Conservation (phyloP, 2,329 filamentous ascomycete genomes). For the Arthroderma sp. region DNA sequence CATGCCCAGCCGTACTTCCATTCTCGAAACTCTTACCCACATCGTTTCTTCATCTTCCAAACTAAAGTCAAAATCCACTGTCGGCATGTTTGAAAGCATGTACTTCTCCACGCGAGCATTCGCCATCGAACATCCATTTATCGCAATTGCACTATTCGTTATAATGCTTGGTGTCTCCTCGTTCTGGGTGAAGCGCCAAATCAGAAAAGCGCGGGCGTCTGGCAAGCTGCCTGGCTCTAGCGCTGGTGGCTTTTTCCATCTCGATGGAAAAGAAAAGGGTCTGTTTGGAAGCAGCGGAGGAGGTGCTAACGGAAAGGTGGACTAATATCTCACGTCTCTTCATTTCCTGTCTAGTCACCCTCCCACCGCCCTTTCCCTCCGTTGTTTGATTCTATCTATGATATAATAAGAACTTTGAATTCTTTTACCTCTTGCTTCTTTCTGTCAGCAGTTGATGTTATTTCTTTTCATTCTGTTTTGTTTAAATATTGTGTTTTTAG, state of each 20-base stretch:
- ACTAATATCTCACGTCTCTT: slow-evolving; percentile 17
- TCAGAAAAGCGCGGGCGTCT: slow-evolving; percentile 18
- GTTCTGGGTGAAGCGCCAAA: slow-evolving; percentile 21
- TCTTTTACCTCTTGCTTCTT: too few relatives aligned
- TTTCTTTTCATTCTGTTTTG: too few relatives aligned
- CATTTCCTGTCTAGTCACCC: neutral
- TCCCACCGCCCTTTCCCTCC: too few relatives aligned
- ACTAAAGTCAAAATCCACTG: slow-evolving; percentile 36
- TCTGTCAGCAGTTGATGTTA: too few relatives aligned
- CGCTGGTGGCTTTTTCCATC: slow-evolving; percentile 32
- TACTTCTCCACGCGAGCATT: slow-evolving; percentile 35
- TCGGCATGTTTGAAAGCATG: slow-evolving; percentile 33
- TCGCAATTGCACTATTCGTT: slow-evolving; percentile 29
- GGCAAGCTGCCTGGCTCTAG: slow-evolving; percentile 22
- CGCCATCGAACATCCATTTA: slow-evolving; percentile 30
- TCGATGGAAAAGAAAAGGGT: slow-evolving; percentile 37
- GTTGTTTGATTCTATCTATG: too few relatives aligned
- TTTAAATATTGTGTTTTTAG: too few relatives aligned
- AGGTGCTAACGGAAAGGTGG: slow-evolving; percentile 33
- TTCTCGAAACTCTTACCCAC: slow-evolving; percentile 62
- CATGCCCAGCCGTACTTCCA: slow-evolving; percentile 74
- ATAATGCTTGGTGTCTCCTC: slow-evolving; percentile 22
- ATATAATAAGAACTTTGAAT: too few relatives aligned
- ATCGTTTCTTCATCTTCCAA: slow-evolving; percentile 37
- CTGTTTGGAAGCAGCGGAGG: slow-evolving; percentile 25